Evolutionary conservation across 345 rosid species (phyloP).

Genomic region (Limnanthes douglasii): DNA sequence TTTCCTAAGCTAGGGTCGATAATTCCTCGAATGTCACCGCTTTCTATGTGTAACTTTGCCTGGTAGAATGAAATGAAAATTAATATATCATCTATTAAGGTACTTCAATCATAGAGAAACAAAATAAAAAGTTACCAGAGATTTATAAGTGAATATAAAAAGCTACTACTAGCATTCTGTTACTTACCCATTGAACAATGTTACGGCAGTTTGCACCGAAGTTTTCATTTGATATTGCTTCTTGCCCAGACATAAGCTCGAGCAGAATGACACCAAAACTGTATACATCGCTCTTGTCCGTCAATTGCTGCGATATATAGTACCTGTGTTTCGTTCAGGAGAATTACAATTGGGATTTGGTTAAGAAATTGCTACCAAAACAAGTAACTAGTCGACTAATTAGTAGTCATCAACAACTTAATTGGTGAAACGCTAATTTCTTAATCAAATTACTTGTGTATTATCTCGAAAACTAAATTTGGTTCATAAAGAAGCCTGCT

Average conservation of each 20-base stretch:
- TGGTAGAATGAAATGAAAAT: constrained; percentile 8
- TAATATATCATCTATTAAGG: no score
- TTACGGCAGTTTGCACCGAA: constrained; percentile 88
- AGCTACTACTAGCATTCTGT: no score
- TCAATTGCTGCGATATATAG: constrained; percentile 92
- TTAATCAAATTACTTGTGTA: no score
- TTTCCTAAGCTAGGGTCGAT: constrained; percentile 53
- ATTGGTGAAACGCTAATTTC: no score
- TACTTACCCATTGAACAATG: constrained; percentile 95
- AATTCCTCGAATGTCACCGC: constrained; percentile 84
- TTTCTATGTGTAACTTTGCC: constrained; percentile 92
- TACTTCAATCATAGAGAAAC: no score
- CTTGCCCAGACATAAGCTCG: constrained; percentile 90
- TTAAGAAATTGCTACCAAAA: no score
- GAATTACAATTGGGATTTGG: constrained; percentile 4
- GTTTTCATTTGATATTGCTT: constrained; percentile 86
- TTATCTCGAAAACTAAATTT: no score
- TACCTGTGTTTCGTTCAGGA: constrained; percentile 27
- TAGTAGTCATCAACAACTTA: no score
- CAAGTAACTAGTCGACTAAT: no score
- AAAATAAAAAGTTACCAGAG: not conserved
- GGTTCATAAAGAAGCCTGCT: no score
- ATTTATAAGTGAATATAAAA: no score
- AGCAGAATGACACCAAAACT: constrained; percentile 97
- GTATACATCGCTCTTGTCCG: constrained; percentile 95